A percentile compares a stretch with the other conserved stretches of the same genome.
These are phyloP conservation scores for Lachnellula subtilissima DNA, from an alignment of 2,329 filamentous ascomycete genomes.

Conservation along the genomic window DNA sequence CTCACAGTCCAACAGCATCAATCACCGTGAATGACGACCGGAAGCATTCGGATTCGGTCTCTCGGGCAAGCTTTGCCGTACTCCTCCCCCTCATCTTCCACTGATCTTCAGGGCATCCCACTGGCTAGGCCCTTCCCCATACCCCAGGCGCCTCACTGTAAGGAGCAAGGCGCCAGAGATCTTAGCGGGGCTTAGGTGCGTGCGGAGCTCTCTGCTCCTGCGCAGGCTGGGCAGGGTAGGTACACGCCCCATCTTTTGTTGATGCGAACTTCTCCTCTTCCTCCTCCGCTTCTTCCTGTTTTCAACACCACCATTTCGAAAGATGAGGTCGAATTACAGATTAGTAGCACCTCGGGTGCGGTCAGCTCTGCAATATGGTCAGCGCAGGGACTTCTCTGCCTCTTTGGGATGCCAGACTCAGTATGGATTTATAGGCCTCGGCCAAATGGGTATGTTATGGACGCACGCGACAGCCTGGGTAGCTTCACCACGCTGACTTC, in stretches of 20 bases:
- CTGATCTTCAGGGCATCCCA: neutral
- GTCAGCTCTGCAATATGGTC: slow-evolving; percentile 17
- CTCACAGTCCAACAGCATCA: neutral
- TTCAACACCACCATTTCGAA: slow-evolving; percentile 1
- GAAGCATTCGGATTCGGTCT: neutral
- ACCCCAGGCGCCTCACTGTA: neutral
- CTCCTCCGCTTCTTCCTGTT: neutral
- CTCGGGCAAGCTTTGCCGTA: neutral
- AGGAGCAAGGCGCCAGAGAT: neutral
- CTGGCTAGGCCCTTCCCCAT: neutral
- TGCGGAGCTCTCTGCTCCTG: neutral
- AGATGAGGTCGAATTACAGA: slow-evolving; percentile 25
- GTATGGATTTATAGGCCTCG: slow-evolving; percentile 56
- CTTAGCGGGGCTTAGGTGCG: too few relatives aligned
- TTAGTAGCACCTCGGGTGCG: slow-evolving; percentile 20
- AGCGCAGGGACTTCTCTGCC: slow-evolving; percentile 40
- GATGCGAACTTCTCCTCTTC: neutral
- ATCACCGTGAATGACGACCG: neutral
- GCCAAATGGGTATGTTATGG: slow-evolving; percentile 51
- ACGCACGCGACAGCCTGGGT: slow-evolving; percentile 10
- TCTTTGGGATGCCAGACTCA: slow-evolving; percentile 41
- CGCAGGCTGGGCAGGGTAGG: neutral
- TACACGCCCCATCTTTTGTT: neutral
- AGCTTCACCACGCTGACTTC: slow-evolving; percentile 15
- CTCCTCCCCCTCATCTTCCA: neutral